Base-by-base conservation (phyloP, 306 rosid species). In the Acmispon strigosus region DNA sequence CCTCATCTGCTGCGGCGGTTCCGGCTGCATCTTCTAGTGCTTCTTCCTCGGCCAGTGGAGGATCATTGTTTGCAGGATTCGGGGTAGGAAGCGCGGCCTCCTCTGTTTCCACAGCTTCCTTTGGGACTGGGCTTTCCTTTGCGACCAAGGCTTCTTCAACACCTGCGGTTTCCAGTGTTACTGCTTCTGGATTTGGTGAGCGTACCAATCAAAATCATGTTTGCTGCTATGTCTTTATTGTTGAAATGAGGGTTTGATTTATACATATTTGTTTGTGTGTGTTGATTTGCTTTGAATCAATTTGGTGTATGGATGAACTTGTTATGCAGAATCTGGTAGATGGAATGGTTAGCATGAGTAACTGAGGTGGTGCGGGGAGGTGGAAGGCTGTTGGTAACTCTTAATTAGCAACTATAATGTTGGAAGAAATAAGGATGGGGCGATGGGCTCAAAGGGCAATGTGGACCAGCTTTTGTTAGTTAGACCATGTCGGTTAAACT, bases 121-220 rank as follows among this genome's bases (percentile, higher is more conserved):
- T 90, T n/a, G 89, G 84, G 47, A 14, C 88, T 2, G 82, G 80
- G 17, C 80, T 86, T 62, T 69, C 86, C 1, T 74, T 82, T 66
- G 70, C 88, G 3, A 79, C 76, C 49, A 84, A 82, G 75, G 27
- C 79, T 7, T 83, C 92, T 7, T 83, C 92, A 14, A 55, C 85
- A 0, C 86, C 83, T 11, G 87, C 86, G 0, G 85, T 76, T 55
- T 66, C 89, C 2, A 66, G 76, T 70, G 42, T 32, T 39, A 64
- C 75, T 43, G 22, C 76, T 15, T 82, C 84, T 51, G 22, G 83
- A 67, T 86, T 83, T 68, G 85, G 98, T 92, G 61, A 81, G 86
- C 29, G 16, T 57, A 18, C 39, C 22, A 24, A 14, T 78, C 50
- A 17, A 22, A 18, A 34, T 54, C 39, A 7, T 43, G 18, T 24